Conservation (phyloP, 2,329 filamentous ascomycete genomes). For the Rhynchosporium agropyri region DNA sequence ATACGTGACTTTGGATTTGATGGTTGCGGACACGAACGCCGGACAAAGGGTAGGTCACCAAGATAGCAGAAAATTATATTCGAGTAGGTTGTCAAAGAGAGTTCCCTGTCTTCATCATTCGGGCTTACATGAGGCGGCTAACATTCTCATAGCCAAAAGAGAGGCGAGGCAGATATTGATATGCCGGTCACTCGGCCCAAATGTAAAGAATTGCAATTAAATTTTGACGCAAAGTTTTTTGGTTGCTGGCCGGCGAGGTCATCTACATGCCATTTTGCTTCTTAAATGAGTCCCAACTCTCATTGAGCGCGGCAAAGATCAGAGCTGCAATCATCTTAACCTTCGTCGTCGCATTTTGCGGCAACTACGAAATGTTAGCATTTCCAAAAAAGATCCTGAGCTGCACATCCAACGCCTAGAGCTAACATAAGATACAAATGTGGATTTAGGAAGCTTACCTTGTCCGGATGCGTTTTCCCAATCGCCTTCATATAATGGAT, state of each 20-base stretch:
- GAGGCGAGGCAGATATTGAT: too few relatives aligned
- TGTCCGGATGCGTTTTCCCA: slow-evolving; percentile 97
- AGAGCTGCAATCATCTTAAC: slow-evolving; percentile 65
- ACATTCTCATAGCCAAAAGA: too few relatives aligned
- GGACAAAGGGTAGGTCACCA: background rate
- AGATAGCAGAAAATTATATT: background rate
- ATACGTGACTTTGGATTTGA: background rate
- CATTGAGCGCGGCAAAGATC: slow-evolving; percentile 70
- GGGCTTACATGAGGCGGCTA: too few relatives aligned
- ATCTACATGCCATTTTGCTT: slow-evolving; percentile 63
- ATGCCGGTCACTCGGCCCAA: background rate
- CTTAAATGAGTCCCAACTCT: slow-evolving; percentile 76
- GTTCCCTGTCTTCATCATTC: too few relatives aligned
- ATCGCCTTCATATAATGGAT: slow-evolving; percentile 99
- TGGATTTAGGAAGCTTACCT: slow-evolving; percentile 62
- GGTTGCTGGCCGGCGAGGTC: background rate
- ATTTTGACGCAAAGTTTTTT: background rate
- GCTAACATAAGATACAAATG: slow-evolving; percentile 22
- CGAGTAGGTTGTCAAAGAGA: too few relatives aligned
- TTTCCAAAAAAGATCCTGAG: too few relatives aligned
- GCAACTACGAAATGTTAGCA: slow-evolving; percentile 50
- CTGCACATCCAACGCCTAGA: background rate
- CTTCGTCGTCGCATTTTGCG: slow-evolving; percentile 66
- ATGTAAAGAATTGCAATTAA: background rate
- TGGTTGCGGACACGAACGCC: background rate